These are phyloP conservation scores for Cryptococcus depauperatus DNA, from an alignment of 1,284 basidiomycete species.

Conservation along the genomic window DNA sequence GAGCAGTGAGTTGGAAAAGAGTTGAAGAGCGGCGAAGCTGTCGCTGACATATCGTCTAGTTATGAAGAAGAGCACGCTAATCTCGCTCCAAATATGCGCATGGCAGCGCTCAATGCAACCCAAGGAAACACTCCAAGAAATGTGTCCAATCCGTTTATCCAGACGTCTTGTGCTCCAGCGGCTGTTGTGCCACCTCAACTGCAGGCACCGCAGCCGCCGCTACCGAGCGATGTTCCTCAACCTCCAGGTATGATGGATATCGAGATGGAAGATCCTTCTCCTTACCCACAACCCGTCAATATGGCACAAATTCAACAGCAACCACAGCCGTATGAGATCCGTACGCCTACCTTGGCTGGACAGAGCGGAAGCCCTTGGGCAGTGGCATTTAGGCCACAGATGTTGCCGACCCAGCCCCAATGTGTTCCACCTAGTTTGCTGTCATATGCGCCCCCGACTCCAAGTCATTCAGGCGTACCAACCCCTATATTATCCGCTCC, in stretches of 20 bases:
- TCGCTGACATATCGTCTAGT: constrained; percentile 20
- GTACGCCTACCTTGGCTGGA: constrained; percentile 7
- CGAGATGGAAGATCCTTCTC: constrained; percentile 41
- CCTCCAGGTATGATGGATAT: constrained; percentile 48
- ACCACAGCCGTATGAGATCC: constrained; percentile 5
- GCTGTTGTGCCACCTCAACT: constrained; percentile 1
- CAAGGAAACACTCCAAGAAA: constrained; percentile 11
- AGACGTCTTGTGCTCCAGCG: constrained; percentile 9
- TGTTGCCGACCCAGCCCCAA: constrained; percentile 19
- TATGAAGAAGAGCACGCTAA: constrained; percentile 46
- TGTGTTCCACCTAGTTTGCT: constrained; percentile 42
- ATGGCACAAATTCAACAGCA: constrained; percentile 15
- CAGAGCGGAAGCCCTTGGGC: constrained; percentile 26
- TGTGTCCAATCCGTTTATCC: constrained; percentile 7
- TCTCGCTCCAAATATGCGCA: constrained; percentile 37
- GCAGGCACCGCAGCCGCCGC: constrained; percentile 11
- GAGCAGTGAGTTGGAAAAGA: constrained; percentile 42
- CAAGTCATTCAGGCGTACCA: background rate
- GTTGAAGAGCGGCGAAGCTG: no score
- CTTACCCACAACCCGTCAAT: constrained; percentile 9
- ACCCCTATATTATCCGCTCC: background rate
- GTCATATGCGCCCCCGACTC: constrained; percentile 32
- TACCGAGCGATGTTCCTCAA: constrained; percentile 41
- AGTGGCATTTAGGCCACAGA: constrained; percentile 25
- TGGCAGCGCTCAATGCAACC: constrained; percentile 38